These are phyloP conservation scores for Trichoderma semiorbis DNA, from an alignment of 2,329 filamentous ascomycete genomes.

Conservation along the genomic window DNA sequence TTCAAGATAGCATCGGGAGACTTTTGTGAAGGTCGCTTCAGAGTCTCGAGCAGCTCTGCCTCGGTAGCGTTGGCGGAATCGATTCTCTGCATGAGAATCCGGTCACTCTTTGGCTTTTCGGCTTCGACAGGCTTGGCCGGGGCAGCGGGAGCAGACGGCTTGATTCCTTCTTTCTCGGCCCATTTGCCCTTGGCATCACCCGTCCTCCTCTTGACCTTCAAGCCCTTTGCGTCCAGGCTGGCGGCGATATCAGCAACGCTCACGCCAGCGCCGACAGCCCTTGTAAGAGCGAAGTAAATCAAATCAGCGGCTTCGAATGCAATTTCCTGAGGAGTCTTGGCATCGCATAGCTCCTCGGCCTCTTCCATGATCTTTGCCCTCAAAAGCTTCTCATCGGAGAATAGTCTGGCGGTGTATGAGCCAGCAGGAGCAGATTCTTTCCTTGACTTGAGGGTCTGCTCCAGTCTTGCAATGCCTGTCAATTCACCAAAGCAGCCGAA, in stretches of 20 bases:
- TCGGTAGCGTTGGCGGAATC: slow-evolving; percentile 62
- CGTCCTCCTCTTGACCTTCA: slow-evolving; percentile 90
- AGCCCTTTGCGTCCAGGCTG: slow-evolving; percentile 88
- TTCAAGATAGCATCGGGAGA: slow-evolving; percentile 92
- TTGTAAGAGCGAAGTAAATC: slow-evolving; percentile 92
- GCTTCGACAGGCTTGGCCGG: slow-evolving; percentile 34
- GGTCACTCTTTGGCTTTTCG: slow-evolving; percentile 39
- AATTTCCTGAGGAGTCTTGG: slow-evolving; percentile 75
- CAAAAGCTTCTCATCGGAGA: slow-evolving; percentile 85
- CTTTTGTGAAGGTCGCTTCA: slow-evolving; percentile 88
- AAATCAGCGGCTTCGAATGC: slow-evolving; percentile 94
- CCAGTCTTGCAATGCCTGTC: slow-evolving; percentile 74
- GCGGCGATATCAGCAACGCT: slow-evolving; percentile 84
- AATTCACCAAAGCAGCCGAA: slow-evolving; percentile 89
- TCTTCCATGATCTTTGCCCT: slow-evolving; percentile 98
- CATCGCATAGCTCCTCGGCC: slow-evolving; percentile 89
- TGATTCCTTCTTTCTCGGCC: slow-evolving; percentile 76
- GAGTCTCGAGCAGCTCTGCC: slow-evolving; percentile 65
- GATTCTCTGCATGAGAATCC: slow-evolving; percentile 80
- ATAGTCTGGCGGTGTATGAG: slow-evolving; percentile 90
- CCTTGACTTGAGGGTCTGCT: slow-evolving; percentile 79
- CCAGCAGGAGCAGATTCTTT: slow-evolving; percentile 80
- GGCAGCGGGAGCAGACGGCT: slow-evolving; percentile 33
- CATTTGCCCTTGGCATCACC: slow-evolving; percentile 94
- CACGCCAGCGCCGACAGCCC: slow-evolving; percentile 81